Base-by-base conservation (phyloP, 2,329 filamentous ascomycete genomes). In the Hypoxylon sp. region DNA sequence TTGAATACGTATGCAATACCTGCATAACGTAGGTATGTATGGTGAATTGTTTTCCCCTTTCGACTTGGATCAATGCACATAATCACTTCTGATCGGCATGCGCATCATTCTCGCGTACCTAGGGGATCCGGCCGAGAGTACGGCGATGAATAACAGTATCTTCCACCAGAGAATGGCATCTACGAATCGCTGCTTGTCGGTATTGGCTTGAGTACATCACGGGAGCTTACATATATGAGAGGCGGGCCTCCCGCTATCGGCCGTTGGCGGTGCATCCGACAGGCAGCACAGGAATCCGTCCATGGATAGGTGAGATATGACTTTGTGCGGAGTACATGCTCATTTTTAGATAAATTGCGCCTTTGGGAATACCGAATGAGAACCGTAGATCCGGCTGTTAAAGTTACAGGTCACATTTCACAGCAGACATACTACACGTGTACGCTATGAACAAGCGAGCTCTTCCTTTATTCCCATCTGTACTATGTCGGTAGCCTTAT, bases 391-490 rank as follows among this genome's bases (percentile, higher is more conserved):
- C 63, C 66, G 53, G 57, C 45, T 58, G 32, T 61, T 60, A 53
- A 64, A 53, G 24, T 42, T 59, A 67, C 67, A 64, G 45, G 61
- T 70, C 65, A 68, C 53, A 63, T 70, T 59, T 58, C 59, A 68
- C 62, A 61, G n/a, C 51, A 66, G 40, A 8, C n/a, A 24, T 28
- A 33, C 44, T 26, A 55, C 51, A 53, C 51, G 51, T 53, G 51
- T 53, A 44, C 46, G 32, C 52, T 40, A 66, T 55, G 58, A 60
- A 65, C 65, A 68, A 64, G 53, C 59, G 50, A 68, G 46, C 14
- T 28, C 16, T 50, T 33, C 40, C 16, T 51, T 48, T 48, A 30
- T 26, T 32, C 16, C 16, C 38, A 20, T 58, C 45, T 24, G 42
- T 53, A 30, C 26, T 33, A 32, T 44, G 45, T 46, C 50, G 32